Evolutionary conservation across 202 grass and related monocot genomes (phyloP).

Genomic region (Eragrostis tef): DNA sequence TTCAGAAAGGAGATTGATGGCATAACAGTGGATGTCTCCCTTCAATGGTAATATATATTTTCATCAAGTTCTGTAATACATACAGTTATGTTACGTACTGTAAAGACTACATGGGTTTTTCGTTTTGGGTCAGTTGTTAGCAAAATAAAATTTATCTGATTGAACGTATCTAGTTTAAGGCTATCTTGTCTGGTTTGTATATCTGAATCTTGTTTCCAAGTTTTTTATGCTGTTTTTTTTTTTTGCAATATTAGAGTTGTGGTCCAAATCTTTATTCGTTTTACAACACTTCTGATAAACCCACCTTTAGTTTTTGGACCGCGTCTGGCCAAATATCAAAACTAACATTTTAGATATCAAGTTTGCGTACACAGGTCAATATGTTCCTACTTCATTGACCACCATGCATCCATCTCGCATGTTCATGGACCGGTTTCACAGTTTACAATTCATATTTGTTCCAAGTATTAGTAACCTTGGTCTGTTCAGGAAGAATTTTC

Average conservation of each 20-base stretch:
- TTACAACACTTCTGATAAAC: slow-evolving; percentile 3
- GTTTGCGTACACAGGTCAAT: not conserved
- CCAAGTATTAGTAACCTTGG: not conserved
- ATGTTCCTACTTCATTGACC: not conserved
- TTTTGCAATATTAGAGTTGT: slow-evolving; percentile 1
- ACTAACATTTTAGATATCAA: not conserved
- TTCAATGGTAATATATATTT: slow-evolving; percentile 83
- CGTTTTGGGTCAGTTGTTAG: slow-evolving; percentile 2
- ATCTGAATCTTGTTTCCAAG: not conserved
- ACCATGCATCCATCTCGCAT: not conserved
- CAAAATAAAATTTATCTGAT: slow-evolving; percentile 22
- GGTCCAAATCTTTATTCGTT: not conserved
- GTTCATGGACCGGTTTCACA: not conserved
- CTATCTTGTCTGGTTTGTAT: slow-evolving; percentile 17
- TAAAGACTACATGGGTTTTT: slow-evolving; percentile 4
- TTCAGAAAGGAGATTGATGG: slow-evolving; percentile 81
- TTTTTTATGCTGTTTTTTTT: not conserved
- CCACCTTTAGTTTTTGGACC: not conserved
- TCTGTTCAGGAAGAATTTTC: not conserved
- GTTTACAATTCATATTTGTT: not conserved
- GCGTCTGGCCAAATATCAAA: not conserved
- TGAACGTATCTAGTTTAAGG: slow-evolving; percentile 8
- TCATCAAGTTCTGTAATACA: not conserved
- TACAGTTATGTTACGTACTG: not conserved
- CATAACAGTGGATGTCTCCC: slow-evolving; percentile 79